Evolutionary conservation across 2,329 filamentous ascomycete species (phyloP).

Genomic region (Fusarium agapanthi): DNA sequence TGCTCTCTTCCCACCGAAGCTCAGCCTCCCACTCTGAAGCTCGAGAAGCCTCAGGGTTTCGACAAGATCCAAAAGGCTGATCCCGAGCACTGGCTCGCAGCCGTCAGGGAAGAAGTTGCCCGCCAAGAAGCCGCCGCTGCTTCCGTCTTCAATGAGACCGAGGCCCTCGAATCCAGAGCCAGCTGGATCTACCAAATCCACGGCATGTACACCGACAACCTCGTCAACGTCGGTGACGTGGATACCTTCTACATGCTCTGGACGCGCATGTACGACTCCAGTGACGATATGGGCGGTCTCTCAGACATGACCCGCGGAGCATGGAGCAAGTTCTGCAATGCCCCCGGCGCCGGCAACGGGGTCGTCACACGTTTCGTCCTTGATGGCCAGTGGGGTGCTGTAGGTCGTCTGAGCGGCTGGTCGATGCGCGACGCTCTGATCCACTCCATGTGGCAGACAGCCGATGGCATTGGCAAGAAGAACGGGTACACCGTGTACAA

Average conservation of each 20-base stretch:
- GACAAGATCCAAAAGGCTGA: background rate
- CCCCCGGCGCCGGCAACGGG: background rate
- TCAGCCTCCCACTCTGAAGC: background rate
- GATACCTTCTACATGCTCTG: slow-evolving; percentile 2
- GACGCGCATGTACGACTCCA: background rate
- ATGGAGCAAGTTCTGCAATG: slow-evolving; percentile 1
- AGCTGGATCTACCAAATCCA: slow-evolving; percentile 1
- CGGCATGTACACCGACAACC: background rate
- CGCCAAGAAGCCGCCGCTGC: background rate
- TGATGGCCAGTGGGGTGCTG: slow-evolving; percentile 5
- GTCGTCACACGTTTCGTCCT: background rate
- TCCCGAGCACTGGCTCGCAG: background rate
- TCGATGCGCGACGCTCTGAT: slow-evolving; percentile 1
- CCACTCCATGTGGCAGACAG: background rate
- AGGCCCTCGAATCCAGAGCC: background rate
- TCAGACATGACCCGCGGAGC: background rate
- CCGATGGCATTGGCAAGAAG: background rate
- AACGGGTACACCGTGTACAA: background rate
- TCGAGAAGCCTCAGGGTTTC: background rate
- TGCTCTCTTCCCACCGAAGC: background rate
- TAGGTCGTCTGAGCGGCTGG: background rate
- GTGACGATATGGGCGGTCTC: background rate
- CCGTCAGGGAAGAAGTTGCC: background rate
- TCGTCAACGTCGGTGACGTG: slow-evolving; percentile 3
- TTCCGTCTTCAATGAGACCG: background rate